phyloP scores from a whole-genome alignment of 2,329 filamentous ascomycete genomes.

The Epicoccum nigrum region DNA sequence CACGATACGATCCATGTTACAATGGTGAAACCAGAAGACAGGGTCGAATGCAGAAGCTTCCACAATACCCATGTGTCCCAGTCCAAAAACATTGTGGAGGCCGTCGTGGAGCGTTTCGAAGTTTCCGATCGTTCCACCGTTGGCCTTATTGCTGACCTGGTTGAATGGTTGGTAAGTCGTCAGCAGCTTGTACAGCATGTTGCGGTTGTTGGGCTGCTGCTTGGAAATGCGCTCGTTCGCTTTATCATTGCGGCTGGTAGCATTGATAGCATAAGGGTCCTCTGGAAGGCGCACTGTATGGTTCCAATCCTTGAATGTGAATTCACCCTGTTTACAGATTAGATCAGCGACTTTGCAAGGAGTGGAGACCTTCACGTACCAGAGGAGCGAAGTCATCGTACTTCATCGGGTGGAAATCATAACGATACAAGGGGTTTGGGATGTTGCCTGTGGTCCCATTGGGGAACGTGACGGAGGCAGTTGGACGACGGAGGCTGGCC shows the following conservation, averaged over 20 bases:
- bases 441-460: conserved; percentile 35
- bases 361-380: conserved; percentile 21
- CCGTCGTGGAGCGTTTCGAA: conserved; percentile 42
- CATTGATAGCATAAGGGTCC: conserved; percentile 30
- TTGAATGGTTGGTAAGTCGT: conserved; percentile 42
- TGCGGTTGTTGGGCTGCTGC: conserved; percentile 38
- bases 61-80: conserved; percentile 52
- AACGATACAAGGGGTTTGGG: conserved; percentile 37
- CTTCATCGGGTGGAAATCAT: conserved; percentile 39
- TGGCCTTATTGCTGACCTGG: conserved; percentile 41
- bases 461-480: conserved; percentile 32
- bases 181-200: conserved; percentile 42
- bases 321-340: conserved; percentile 25
- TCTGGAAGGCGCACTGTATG: conserved; percentile 38
- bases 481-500: conserved; percentile 25
- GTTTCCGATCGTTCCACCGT: conserved; percentile 40
- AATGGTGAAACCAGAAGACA: conserved; percentile 43
- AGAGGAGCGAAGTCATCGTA: conserved; percentile 35
- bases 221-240: conserved; percentile 32
- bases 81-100: conserved; percentile 38
- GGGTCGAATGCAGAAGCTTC: conserved; percentile 42
- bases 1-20: conserved; percentile 14
- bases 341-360: neutral
- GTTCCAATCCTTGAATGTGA: conserved; percentile 42
- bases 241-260: conserved; percentile 38